Conservation (phyloP, 768 basidiomycete species). For the Strobilomyces dryophilus region DNA sequence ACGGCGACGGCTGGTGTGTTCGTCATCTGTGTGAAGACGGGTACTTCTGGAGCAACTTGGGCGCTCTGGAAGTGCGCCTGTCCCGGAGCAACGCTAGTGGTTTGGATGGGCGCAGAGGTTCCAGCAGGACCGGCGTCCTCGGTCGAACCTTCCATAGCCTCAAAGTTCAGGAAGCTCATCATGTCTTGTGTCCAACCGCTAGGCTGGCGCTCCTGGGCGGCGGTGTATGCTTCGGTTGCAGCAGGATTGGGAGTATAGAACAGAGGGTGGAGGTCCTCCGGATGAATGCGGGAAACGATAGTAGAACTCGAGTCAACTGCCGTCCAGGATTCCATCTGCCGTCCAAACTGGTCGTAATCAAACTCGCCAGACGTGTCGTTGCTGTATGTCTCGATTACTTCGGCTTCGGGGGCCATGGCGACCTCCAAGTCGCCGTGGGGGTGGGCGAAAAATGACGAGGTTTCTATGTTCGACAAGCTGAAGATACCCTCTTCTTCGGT, state of each 20-base stretch:
- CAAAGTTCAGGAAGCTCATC: constrained; percentile 39
- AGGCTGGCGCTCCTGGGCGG: constrained; percentile 15
- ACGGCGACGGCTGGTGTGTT: constrained; percentile 7
- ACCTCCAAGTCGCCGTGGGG: constrained; percentile 39
- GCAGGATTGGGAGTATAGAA: constrained; percentile 15
- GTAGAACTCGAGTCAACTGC: constrained; percentile 3
- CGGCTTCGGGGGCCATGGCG: constrained; percentile 11
- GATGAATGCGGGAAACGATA: background rate
- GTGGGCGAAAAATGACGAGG: constrained; percentile 27
- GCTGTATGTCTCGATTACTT: constrained; percentile 5
- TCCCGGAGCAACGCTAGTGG: constrained; percentile 19
- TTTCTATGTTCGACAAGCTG: constrained; percentile 32
- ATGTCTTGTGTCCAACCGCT: constrained; percentile 28
- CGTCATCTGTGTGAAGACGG: constrained; percentile 29
- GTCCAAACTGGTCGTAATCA: constrained; percentile 16
- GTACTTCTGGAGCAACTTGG: constrained; percentile 16
- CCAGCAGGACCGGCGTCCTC: constrained; percentile 3
- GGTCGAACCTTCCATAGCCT: constrained; percentile 11
- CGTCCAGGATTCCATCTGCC: constrained; percentile 1
- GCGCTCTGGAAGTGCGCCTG: constrained; percentile 19
- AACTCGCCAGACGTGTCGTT: constrained; percentile 20
- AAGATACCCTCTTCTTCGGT: constrained; percentile 35
- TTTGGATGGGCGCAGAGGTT: background rate
- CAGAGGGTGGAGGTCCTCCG: constrained; percentile 20
- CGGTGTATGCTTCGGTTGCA: constrained; percentile 11